Evolutionary conservation across 129 eudicot genomes (phyloP).

Genomic region (Centaurea solstitialis): DNA sequence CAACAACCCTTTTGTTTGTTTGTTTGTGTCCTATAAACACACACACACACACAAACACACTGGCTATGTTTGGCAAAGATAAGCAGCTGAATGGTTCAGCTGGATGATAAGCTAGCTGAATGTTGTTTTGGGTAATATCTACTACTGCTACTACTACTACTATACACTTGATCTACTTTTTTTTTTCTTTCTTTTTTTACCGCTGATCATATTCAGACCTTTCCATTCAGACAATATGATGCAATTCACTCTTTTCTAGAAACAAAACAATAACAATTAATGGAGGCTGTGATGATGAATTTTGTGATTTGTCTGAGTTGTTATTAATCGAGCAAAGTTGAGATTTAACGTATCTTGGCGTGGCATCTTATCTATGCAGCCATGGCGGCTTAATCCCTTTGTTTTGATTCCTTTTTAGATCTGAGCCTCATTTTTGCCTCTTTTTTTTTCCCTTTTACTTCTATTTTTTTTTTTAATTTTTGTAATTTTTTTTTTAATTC

Average conservation of each 20-base stretch:
- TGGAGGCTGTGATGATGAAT: slow-evolving; percentile 36
- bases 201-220: not conserved
- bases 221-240: not conserved
- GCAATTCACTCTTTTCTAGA: not conserved
- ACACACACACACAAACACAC: no score
- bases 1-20: not conserved
- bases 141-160: no score
- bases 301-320: slow-evolving; percentile 21
- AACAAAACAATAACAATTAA: not conserved
- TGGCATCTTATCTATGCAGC: slow-evolving; percentile 30
- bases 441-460: no score
- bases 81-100: not conserved
- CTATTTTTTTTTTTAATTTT: no score
- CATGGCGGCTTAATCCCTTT: slow-evolving; percentile 31
- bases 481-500: no score
- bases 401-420: slow-evolving; percentile 17
- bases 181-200: not conserved
- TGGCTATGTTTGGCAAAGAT: not conserved
- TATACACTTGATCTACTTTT: not conserved
- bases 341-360: slow-evolving; percentile 30
- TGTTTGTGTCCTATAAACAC: not conserved
- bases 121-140: not conserved
- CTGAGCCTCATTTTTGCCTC: slow-evolving; percentile 25
- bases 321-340: slow-evolving; percentile 19
- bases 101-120: not conserved